Evolutionary conservation across 2,329 filamentous ascomycete species (phyloP).

Genomic region (Pseudogymnoascus sp.): DNA sequence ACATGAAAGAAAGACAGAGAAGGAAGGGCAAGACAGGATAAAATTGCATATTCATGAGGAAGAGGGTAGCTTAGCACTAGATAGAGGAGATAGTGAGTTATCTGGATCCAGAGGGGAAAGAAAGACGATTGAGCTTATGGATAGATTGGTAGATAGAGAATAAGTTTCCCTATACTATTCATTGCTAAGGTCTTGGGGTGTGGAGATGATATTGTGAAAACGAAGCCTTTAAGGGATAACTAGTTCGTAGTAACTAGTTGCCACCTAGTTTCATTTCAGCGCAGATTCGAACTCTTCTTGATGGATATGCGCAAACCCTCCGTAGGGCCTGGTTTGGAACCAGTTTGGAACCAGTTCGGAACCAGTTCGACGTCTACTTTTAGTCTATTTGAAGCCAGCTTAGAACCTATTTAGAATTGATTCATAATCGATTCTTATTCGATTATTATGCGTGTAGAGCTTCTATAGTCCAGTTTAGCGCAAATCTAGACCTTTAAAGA

Average conservation of each 20-base stretch:
- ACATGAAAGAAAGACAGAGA: not conserved
- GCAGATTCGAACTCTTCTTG: not conserved
- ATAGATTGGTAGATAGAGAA: slow-evolving; percentile 3
- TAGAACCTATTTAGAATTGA: not conserved
- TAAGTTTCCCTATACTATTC: not conserved
- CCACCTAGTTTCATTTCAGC: not conserved
- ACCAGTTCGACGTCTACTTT: not conserved
- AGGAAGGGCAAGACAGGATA: not conserved
- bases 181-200: not conserved
- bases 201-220: not conserved
- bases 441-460: not conserved
- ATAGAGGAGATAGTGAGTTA: not conserved
- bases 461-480: not conserved
- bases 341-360: not conserved
- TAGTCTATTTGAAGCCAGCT: not conserved
- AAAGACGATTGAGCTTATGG: not conserved
- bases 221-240: not conserved
- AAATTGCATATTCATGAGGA: not conserved
- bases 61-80: not conserved
- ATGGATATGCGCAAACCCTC: not conserved
- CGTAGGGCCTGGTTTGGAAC: not conserved
- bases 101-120: not conserved
- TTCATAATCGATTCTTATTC: not conserved
- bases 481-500: not conserved
- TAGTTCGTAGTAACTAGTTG: not conserved